These are phyloP conservation scores for Aureobasidium sp. DNA, from an alignment of 2,329 filamentous ascomycete species.

Conservation along the genomic window DNA sequence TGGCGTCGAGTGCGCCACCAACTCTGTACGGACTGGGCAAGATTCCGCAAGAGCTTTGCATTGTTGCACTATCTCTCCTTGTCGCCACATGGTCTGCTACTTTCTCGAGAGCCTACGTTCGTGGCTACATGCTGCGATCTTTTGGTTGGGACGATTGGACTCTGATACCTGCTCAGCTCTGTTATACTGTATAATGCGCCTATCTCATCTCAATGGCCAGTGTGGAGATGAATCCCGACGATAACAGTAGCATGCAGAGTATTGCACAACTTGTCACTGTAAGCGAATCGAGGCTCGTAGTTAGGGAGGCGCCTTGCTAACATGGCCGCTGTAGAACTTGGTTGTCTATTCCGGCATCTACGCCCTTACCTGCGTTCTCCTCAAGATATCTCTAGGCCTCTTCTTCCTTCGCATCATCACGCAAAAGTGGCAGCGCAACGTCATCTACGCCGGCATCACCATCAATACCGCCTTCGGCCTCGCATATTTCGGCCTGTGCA, in stretches of 20 bases:
- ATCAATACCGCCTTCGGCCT: background rate
- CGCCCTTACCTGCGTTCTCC: conserved; percentile 7
- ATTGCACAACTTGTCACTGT: background rate
- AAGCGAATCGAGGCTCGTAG: background rate
- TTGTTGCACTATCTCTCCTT: background rate
- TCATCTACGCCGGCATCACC: background rate
- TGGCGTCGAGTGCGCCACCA: background rate
- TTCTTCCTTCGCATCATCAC: conserved; percentile 16
- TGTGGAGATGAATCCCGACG: background rate
- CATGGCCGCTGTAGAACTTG: background rate
- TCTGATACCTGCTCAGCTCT: background rate
- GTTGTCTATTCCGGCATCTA: conserved; percentile 9
- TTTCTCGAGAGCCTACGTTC: conserved; percentile 9
- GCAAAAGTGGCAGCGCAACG: conserved; percentile 9
- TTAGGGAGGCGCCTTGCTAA: background rate
- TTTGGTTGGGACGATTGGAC: background rate
- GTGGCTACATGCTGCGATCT: conserved; percentile 3
- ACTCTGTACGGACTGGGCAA: background rate
- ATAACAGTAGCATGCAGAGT: background rate
- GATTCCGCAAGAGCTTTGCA: background rate
- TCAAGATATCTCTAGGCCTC: conserved; percentile 14
- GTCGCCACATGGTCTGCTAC: conserved; percentile 7
- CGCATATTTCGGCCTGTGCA: background rate
- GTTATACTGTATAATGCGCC: background rate
- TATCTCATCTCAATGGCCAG: background rate